Conservation (phyloP, 2,329 filamentous ascomycete species). For the Penicillium janthinellum region DNA sequence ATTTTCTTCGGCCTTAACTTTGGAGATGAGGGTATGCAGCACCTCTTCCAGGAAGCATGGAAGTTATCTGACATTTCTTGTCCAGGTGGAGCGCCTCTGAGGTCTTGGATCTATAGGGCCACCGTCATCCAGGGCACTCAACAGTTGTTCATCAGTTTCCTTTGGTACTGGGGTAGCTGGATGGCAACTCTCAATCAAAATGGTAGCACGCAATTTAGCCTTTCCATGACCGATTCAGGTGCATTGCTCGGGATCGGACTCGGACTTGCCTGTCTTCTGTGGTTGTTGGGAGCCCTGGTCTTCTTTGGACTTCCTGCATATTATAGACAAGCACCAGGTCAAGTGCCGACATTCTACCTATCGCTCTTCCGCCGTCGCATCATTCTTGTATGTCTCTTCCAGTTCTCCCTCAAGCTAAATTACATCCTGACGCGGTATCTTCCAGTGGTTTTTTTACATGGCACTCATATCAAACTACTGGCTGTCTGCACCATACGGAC, state of each 20-base stretch:
- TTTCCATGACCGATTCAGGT: neutral
- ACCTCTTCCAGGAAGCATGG: neutral
- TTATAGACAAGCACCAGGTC: slow-evolving; percentile 60
- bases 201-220: neutral
- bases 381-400: slow-evolving; percentile 24
- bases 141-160: slow-evolving; percentile 63
- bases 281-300: slow-evolving; percentile 56
- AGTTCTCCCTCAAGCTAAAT: slow-evolving; percentile 51
- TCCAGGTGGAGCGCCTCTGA: neutral
- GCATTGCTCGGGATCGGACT: neutral
- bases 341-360: slow-evolving; percentile 59
- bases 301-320: slow-evolving; percentile 63
- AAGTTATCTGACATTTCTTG: neutral
- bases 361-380: slow-evolving; percentile 59
- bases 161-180: slow-evolving; percentile 67
- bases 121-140: slow-evolving; percentile 67
- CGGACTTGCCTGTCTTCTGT: slow-evolving; percentile 46
- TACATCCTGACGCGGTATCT: neutral
- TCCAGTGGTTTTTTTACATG: slow-evolving; percentile 59
- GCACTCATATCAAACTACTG: slow-evolving; percentile 63
- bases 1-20: slow-evolving; percentile 70
- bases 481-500: slow-evolving; percentile 59
- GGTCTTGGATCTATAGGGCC: slow-evolving; percentile 64
- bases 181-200: slow-evolving; percentile 35
- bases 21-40: slow-evolving; percentile 62